Percentiles rank a stretch among this genome's conserved stretches.
These are phyloP conservation scores for Nemania bipapillata DNA, from an alignment of 2,329 filamentous ascomycete species.

Conservation along the genomic window DNA sequence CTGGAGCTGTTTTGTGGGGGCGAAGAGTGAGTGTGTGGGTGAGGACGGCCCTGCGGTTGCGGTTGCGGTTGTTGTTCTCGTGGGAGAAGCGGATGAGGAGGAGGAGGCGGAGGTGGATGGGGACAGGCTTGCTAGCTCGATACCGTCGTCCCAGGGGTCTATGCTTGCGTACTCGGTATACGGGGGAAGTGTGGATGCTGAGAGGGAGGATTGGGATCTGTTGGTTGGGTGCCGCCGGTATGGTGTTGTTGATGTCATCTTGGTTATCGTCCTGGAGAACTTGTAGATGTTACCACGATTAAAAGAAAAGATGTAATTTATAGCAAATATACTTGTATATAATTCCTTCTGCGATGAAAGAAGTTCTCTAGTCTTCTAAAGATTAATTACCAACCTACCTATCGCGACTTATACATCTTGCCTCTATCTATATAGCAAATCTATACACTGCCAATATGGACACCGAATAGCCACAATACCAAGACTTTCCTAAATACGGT, in stretches of 20 bases:
- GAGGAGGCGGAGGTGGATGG: conserved; percentile 26
- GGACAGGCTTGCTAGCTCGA: conserved; percentile 30
- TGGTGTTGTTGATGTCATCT: conserved; percentile 28
- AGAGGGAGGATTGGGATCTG: conserved; percentile 20
- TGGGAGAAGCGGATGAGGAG: too few species aligned
- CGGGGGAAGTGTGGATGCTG: conserved; percentile 21
- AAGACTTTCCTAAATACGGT: conserved; percentile 25
- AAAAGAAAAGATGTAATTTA: neutral
- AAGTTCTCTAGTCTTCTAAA: neutral
- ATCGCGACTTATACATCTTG: conserved; percentile 6
- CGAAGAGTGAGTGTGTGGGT: conserved; percentile 49
- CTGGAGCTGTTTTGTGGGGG: conserved; percentile 59
- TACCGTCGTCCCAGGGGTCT: neutral
- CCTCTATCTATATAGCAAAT: conserved; percentile 22
- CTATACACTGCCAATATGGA: neutral
- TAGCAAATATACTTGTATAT: neutral
- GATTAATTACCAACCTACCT: neutral
- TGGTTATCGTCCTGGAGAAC: neutral
- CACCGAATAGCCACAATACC: conserved; percentile 13
- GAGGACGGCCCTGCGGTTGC: neutral
- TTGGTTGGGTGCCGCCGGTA: conserved; percentile 8
- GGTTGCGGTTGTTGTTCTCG: too few species aligned
- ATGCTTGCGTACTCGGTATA: conserved; percentile 28
- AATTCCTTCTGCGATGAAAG: neutral
- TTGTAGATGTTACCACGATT: neutral